phyloP scores from a whole-genome alignment of 208 protist species.

The Leishmania tropica region DNA sequence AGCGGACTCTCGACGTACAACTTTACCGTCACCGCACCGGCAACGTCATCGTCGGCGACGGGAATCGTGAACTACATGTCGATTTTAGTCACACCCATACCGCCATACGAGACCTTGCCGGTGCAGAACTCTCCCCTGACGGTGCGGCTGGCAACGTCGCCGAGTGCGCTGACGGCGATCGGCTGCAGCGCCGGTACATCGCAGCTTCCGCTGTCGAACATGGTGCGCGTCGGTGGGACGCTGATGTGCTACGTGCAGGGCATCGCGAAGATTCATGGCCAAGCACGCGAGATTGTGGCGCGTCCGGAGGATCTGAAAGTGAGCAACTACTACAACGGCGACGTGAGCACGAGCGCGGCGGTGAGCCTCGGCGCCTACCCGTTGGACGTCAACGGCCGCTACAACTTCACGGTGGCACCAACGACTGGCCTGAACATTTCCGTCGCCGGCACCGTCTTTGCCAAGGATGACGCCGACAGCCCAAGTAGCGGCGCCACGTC shows the following conservation, averaged over 20 bases:
- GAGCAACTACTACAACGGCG: constrained; percentile 36
- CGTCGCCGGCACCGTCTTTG: constrained; percentile 46
- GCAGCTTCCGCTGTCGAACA: constrained; percentile 33
- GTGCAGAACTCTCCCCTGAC: constrained; percentile 67
- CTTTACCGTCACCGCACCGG: constrained; percentile 68
- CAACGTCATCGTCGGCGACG: neutral
- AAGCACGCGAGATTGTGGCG: constrained; percentile 56
- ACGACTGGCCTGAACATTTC: constrained; percentile 20
- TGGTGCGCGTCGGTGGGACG: constrained; percentile 50
- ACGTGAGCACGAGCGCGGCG: constrained; percentile 18
- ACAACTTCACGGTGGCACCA: constrained; percentile 50
- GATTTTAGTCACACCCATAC: constrained; percentile 38
- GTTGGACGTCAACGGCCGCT: constrained; percentile 54
- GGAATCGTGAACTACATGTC: constrained; percentile 55
- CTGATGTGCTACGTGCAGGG: constrained; percentile 69
- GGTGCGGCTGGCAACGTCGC: constrained; percentile 61
- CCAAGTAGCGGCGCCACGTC: constrained; percentile 6
- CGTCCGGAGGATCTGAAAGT: constrained; percentile 46
- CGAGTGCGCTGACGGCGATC: constrained; percentile 41
- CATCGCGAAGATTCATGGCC: constrained; percentile 36
- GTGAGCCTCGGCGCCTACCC: constrained; percentile 60
- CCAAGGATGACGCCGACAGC: neutral
- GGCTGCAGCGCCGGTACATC: constrained; percentile 31
- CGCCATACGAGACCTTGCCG: constrained; percentile 53
- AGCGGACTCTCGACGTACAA: constrained; percentile 41